Evolutionary conservation across 2,329 filamentous ascomycete species (phyloP).

Genomic region (Colletotrichum australisinense): DNA sequence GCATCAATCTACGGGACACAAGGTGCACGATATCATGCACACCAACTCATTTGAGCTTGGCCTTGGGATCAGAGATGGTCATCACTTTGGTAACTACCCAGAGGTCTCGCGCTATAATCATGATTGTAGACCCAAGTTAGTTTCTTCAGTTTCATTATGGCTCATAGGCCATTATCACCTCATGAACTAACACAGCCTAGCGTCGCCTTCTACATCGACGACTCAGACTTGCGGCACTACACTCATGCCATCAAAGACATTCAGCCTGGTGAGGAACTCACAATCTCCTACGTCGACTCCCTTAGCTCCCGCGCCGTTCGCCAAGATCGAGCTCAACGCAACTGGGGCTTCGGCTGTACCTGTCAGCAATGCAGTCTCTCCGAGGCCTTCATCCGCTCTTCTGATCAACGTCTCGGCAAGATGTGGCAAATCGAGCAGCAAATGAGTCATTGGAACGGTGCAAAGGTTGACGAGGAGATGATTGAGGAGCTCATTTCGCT

Average conservation of each 20-base stretch:
- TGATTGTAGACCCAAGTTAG: conserved; percentile 40
- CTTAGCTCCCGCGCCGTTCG: conserved; percentile 37
- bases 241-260: conserved; percentile 50
- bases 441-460: conserved; percentile 30
- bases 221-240: conserved; percentile 46
- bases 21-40: conserved; percentile 43
- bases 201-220: conserved; percentile 41
- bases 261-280: conserved; percentile 47
- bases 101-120: conserved; percentile 46
- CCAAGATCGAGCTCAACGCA: conserved; percentile 39
- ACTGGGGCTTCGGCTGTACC: conserved; percentile 43
- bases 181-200: conserved; percentile 42
- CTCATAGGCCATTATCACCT: neutral
- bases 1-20: conserved; percentile 38
- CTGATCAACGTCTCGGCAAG: conserved; percentile 37
- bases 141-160: neutral
- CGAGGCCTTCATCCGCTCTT: conserved; percentile 24
- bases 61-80: conserved; percentile 35
- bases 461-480: conserved; percentile 35
- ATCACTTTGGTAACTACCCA: conserved; percentile 39
- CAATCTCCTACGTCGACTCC: conserved; percentile 44
- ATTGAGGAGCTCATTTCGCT: conserved; percentile 36
- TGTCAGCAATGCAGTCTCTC: conserved; percentile 41
- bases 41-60: conserved; percentile 48
- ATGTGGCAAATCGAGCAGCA: conserved; percentile 38